These are phyloP conservation scores for Podaxis sp. DNA, from an alignment of 768 basidiomycete species.

Conservation along the genomic window DNA sequence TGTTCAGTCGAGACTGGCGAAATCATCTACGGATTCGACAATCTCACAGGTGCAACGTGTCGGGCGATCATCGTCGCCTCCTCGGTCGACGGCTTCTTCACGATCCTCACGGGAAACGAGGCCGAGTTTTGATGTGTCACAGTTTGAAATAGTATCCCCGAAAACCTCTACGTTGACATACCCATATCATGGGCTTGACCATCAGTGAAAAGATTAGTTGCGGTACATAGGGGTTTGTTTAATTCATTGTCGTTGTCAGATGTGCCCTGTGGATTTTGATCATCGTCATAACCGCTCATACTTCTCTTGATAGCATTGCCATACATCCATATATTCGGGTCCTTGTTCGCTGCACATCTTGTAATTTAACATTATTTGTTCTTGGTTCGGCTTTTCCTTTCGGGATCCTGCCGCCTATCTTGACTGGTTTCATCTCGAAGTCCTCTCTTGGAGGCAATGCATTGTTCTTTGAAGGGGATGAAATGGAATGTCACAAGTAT, in stretches of 20 bases:
- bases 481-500: neutral
- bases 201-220: conserved; percentile 20
- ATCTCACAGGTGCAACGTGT: conserved; percentile 21
- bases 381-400: neutral
- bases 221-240: conserved; percentile 1
- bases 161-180: conserved; percentile 42
- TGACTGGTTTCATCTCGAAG: neutral
- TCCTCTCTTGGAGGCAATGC: neutral
- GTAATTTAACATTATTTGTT: conserved; percentile 1
- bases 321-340: neutral
- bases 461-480: neutral
- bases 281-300: neutral
- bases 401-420: neutral
- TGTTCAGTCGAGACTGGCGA: conserved; percentile 27
- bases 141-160: conserved; percentile 64
- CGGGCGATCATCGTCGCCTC: conserved; percentile 26
- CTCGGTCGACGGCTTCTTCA: conserved; percentile 39
- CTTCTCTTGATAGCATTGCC: conserved; percentile 1
- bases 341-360: conserved; percentile 5
- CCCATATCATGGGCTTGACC: conserved; percentile 53
- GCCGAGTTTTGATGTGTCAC: conserved; percentile 57
- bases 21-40: conserved; percentile 29
- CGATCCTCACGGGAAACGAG: conserved; percentile 37
- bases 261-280: neutral
- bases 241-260: neutral